Percentiles rank a stretch among this genome's conserved stretches.
These are phyloP conservation scores for Diaporthe australafricana DNA, from an alignment of 2,329 filamentous ascomycete species.

Conservation along the genomic window DNA sequence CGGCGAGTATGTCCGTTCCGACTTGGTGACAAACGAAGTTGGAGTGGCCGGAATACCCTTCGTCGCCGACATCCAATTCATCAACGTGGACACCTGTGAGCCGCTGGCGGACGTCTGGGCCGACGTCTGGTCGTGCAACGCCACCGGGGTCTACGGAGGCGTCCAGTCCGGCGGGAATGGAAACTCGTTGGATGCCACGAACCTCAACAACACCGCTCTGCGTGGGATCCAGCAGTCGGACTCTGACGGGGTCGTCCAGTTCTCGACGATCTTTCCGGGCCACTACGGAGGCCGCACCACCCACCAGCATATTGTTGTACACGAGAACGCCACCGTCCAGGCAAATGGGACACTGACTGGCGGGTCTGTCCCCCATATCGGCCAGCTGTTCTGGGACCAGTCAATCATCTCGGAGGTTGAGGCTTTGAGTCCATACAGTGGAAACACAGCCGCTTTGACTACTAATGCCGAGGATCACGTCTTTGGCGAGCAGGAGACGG, in stretches of 20 bases:
- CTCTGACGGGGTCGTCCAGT: slow-evolving; percentile 53
- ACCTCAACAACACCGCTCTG: slow-evolving; percentile 55
- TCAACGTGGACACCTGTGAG: slow-evolving; percentile 55
- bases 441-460: slow-evolving; percentile 53
- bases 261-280: slow-evolving; percentile 56
- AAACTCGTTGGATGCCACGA: slow-evolving; percentile 37
- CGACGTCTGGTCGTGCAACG: slow-evolving; percentile 47
- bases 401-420: slow-evolving; percentile 63
- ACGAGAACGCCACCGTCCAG: slow-evolving; percentile 47
- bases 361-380: slow-evolving; percentile 65
- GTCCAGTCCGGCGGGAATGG: slow-evolving; percentile 46
- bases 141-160: slow-evolving; percentile 55
- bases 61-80: slow-evolving; percentile 54
- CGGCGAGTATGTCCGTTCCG: slow-evolving; percentile 50
- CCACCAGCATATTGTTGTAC: slow-evolving; percentile 51
- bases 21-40: slow-evolving; percentile 49
- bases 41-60: slow-evolving; percentile 54
- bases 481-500: slow-evolving; percentile 56
- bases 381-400: slow-evolving; percentile 72
- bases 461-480: slow-evolving; percentile 56
- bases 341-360: slow-evolving; percentile 62
- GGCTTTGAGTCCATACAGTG: slow-evolving; percentile 56
- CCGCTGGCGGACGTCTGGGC: slow-evolving; percentile 39
- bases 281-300: slow-evolving; percentile 56
- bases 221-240: slow-evolving; percentile 58